Percentiles rank a stretch among this genome's conserved stretches.
phyloP scores from a whole-genome alignment of 371 early-diverging fungal genomes.

The Apophysomyces elegans region DNA sequence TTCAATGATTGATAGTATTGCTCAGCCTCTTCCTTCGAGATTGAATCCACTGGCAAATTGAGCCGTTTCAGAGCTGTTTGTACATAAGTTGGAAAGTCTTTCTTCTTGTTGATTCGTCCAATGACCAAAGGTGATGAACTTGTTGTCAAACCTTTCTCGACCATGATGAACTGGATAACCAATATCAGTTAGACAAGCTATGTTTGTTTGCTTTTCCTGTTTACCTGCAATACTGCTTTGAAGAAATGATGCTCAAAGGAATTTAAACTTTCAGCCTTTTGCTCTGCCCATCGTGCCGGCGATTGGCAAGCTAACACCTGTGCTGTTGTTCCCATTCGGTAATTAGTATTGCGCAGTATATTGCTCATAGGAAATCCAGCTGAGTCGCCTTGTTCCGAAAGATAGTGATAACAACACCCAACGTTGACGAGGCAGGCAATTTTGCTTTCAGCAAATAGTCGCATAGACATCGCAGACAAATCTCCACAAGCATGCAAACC shows the following conservation, averaged over 20 bases:
- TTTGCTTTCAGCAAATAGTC: constrained; percentile 65
- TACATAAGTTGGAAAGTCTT: constrained; percentile 43
- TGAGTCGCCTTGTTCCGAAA: constrained; percentile 43
- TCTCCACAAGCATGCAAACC: constrained; percentile 91
- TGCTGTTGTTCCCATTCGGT: constrained; percentile 67
- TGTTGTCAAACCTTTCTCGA: constrained; percentile 57
- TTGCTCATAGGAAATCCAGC: constrained; percentile 25
- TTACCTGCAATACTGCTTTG: constrained; percentile 71
- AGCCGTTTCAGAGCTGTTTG: constrained; percentile 47
- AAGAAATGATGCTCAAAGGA: constrained; percentile 76
- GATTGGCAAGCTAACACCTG: constrained; percentile 88
- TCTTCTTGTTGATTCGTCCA: constrained; percentile 62
- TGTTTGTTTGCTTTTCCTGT: not conserved
- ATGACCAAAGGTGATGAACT: constrained; percentile 56
- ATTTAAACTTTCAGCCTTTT: constrained; percentile 50
- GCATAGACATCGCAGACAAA: constrained; percentile 70
- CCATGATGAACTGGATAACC: constrained; percentile 47
- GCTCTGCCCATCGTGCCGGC: constrained; percentile 73
- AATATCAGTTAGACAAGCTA: not conserved
- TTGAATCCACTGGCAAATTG: constrained; percentile 37
- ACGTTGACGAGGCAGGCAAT: constrained; percentile 78
- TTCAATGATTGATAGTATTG: constrained; percentile 40
- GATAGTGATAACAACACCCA: constrained; percentile 87
- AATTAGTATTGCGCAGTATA: constrained; percentile 1
- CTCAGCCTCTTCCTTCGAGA: constrained; percentile 48